Evolutionary conservation across 164 flowering plant genomes (phyloP).

Genomic region (Aristolochia fimbriata): DNA sequence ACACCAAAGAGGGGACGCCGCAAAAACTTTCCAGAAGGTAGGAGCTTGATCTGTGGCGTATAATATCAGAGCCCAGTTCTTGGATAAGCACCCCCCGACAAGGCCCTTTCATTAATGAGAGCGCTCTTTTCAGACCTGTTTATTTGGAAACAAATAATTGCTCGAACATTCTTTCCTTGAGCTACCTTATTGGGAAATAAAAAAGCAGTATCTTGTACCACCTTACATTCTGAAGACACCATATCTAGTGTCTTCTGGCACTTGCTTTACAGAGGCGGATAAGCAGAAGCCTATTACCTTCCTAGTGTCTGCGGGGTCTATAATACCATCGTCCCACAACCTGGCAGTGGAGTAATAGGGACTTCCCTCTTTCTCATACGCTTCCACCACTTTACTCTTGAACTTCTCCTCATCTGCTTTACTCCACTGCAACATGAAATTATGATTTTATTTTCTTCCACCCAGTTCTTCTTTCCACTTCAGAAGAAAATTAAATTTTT

Average conservation of each 20-base stretch:
- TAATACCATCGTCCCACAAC: slow-evolving; percentile 96
- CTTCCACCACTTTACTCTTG: slow-evolving; percentile 65
- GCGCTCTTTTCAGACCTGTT: not conserved
- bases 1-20: no score
- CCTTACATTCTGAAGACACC: slow-evolving; percentile 96
- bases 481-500: no score
- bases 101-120: no score
- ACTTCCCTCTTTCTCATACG: slow-evolving; percentile 75
- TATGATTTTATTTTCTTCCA: not conserved
- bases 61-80: no score
- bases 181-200: not conserved
- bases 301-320: slow-evolving; percentile 92
- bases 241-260: slow-evolving; percentile 53
- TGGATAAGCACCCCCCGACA: no score
- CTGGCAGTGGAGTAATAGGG: slow-evolving; percentile 89
- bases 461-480: not conserved
- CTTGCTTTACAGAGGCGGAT: slow-evolving; percentile 55
- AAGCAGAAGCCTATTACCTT: slow-evolving; percentile 69
- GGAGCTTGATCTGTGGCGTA: no score
- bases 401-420: slow-evolving; percentile 77
- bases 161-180: no score
- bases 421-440: slow-evolving; percentile 50
- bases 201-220: not conserved
- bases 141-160: not conserved
- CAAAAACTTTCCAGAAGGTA: no score